A percentile compares a stretch with the other conserved stretches of the same genome.
Evolutionary conservation across 2,329 filamentous ascomycete genomes (phyloP).

Genomic region (Tolypocladium pustulatum): DNA sequence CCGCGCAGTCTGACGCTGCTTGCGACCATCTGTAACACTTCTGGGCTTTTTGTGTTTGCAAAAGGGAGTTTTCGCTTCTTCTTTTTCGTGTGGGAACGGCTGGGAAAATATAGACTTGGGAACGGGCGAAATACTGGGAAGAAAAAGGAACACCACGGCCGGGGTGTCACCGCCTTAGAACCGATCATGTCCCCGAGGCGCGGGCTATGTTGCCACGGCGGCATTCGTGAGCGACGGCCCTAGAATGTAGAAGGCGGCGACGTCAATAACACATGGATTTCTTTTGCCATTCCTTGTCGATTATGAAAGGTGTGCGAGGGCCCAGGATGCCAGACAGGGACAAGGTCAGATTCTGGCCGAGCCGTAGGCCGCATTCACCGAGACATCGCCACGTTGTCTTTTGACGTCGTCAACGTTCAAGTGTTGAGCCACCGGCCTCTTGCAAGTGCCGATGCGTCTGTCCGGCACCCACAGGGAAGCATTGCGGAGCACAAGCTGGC

Average conservation of each 20-base stretch:
- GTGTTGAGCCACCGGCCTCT: not conserved
- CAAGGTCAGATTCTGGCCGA: not conserved
- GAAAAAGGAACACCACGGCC: not conserved
- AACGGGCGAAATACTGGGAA: not conserved
- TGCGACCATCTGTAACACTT: not conserved
- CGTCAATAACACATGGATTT: not conserved
- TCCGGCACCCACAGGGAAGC: not conserved
- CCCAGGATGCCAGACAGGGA: not conserved
- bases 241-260: conserved; percentile 1
- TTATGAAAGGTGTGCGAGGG: not conserved
- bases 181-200: not conserved
- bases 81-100: not conserved
- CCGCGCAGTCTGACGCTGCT: not conserved
- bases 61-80: not conserved
- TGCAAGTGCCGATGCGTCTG: not conserved
- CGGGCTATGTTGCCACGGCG: not conserved
- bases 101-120: conserved; percentile 1
- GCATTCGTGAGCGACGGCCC: not conserved
- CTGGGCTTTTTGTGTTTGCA: not conserved
- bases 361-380: not conserved
- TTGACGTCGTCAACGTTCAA: not conserved
- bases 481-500: not conserved
- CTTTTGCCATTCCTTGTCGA: not conserved
- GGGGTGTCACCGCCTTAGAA: not conserved
- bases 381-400: not conserved